Percentiles rank a stretch among this genome's conserved stretches.
phyloP scores from a whole-genome alignment of 257 asterid genomes.

The Eustoma russellianum region DNA sequence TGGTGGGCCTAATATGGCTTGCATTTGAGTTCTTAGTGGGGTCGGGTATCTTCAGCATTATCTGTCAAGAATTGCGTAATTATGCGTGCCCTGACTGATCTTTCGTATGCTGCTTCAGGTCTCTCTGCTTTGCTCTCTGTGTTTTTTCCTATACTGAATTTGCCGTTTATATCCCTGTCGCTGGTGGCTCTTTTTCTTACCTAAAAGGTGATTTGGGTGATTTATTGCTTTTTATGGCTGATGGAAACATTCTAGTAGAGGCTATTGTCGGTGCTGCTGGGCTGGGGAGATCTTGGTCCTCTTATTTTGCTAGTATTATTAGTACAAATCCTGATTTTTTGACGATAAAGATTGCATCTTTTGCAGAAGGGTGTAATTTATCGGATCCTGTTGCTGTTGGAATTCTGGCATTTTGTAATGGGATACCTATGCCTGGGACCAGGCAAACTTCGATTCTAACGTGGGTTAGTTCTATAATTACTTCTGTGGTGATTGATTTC shows the following conservation, averaged over 20 bases:
- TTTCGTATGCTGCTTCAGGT: slow-evolving; percentile 76
- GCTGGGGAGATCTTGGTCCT: slow-evolving; percentile 88
- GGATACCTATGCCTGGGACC: slow-evolving; percentile 71
- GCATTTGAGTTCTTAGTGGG: slow-evolving; percentile 92
- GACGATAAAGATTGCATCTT: slow-evolving; percentile 45
- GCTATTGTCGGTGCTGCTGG: slow-evolving; percentile 96
- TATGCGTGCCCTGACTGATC: slow-evolving; percentile 82
- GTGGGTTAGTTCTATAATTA: slow-evolving; percentile 58
- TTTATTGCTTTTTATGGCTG: slow-evolving; percentile 83
- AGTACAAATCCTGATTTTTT: slow-evolving; percentile 50
- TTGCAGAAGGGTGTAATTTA: slow-evolving; percentile 68
- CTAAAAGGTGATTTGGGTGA: slow-evolving; percentile 87
- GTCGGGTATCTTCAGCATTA: slow-evolving; percentile 80
- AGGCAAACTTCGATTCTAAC: slow-evolving; percentile 51
- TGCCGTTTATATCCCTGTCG: slow-evolving; percentile 80
- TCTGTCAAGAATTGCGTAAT: slow-evolving; percentile 65
- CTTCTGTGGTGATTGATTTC: slow-evolving; percentile 47
- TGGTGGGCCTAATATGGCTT: slow-evolving; percentile 97
- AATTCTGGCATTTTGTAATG: slow-evolving; percentile 46
- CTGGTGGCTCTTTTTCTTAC: slow-evolving; percentile 90
- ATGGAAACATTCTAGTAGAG: slow-evolving; percentile 72
- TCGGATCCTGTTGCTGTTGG: slow-evolving; percentile 75
- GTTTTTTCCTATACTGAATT: slow-evolving; percentile 86
- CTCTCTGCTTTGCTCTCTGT: slow-evolving; percentile 77
- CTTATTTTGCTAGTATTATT: slow-evolving; percentile 60